Conservation (phyloP, 2,329 filamentous ascomycete genomes). For the Colletotrichum simmondsii region DNA sequence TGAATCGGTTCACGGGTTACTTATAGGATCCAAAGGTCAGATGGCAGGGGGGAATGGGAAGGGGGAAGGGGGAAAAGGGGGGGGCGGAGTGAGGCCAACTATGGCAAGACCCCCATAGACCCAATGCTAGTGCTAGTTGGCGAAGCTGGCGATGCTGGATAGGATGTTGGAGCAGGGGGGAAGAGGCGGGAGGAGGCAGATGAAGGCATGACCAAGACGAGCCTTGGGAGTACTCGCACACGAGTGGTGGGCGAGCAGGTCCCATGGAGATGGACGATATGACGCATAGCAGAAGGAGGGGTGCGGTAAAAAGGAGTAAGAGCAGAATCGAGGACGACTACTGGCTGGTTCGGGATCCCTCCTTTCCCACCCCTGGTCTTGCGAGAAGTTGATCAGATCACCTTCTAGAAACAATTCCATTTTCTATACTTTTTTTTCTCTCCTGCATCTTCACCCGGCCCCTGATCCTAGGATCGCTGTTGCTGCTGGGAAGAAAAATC, state of each 20-base stretch:
- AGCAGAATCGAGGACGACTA: not conserved
- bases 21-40: conserved; percentile 19
- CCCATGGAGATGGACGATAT: not conserved
- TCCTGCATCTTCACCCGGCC: not conserved
- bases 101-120: conserved; percentile 16
- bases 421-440: not conserved
- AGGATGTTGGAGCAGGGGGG: conserved; percentile 18
- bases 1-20: conserved; percentile 19
- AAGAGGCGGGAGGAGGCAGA: not conserved
- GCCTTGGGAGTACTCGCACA: not conserved
- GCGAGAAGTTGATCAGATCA: conserved; percentile 12
- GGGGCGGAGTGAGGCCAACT: conserved; percentile 31
- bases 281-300: conserved; percentile 7
- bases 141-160: conserved; percentile 21
- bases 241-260: conserved; percentile 15
- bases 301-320: not conserved
- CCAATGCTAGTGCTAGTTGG: not conserved
- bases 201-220: not conserved
- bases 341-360: conserved; percentile 3
- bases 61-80: conserved; percentile 6
- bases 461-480: not conserved
- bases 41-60: conserved; percentile 1
- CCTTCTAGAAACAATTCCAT: conserved; percentile 29
- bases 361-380: not conserved
- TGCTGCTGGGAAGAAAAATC: not conserved